Conservation (phyloP, 2,329 filamentous ascomycete species). For the Cladophialophora immunda region DNA sequence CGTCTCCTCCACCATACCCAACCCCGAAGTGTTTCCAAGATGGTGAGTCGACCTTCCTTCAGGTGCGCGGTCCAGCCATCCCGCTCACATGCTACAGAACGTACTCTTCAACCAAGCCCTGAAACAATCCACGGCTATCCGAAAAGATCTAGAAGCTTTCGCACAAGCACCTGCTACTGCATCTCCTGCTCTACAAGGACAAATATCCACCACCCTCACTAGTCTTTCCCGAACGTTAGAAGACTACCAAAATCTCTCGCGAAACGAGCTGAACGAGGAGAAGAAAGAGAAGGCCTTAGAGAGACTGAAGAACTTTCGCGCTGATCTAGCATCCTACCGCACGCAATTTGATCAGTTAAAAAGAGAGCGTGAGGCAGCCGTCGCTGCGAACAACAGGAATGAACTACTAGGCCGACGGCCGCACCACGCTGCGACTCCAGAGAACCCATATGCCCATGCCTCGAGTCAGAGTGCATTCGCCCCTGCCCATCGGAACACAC, state of each 20-base stretch:
- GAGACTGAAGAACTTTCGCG: constrained; percentile 83
- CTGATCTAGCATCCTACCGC: constrained; percentile 82
- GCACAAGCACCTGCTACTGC: constrained; percentile 65
- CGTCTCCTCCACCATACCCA: neutral
- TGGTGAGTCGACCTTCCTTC: constrained; percentile 21
- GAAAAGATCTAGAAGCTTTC: constrained; percentile 77
- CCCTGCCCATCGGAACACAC: constrained; percentile 42
- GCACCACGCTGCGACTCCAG: constrained; percentile 79
- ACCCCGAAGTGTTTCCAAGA: constrained; percentile 17
- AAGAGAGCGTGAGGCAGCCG: constrained; percentile 76
- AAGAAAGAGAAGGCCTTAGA: constrained; percentile 93
- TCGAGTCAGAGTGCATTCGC: constrained; percentile 56
- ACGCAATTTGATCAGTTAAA: constrained; percentile 80
- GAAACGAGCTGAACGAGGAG: constrained; percentile 85
- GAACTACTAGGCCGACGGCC: constrained; percentile 88
- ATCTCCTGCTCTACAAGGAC: constrained; percentile 71
- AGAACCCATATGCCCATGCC: constrained; percentile 87
- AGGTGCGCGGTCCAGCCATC: neutral
- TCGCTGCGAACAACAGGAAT: constrained; percentile 72
- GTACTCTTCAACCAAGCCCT: constrained; percentile 85
- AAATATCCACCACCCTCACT: constrained; percentile 79
- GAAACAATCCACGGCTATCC: constrained; percentile 82
- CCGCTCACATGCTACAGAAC: constrained; percentile 62
- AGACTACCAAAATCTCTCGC: constrained; percentile 85
- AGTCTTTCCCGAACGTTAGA: constrained; percentile 90